These are phyloP conservation scores for Talaromyces sp. DNA, from an alignment of 2,329 filamentous ascomycete genomes.

Conservation along the genomic window DNA sequence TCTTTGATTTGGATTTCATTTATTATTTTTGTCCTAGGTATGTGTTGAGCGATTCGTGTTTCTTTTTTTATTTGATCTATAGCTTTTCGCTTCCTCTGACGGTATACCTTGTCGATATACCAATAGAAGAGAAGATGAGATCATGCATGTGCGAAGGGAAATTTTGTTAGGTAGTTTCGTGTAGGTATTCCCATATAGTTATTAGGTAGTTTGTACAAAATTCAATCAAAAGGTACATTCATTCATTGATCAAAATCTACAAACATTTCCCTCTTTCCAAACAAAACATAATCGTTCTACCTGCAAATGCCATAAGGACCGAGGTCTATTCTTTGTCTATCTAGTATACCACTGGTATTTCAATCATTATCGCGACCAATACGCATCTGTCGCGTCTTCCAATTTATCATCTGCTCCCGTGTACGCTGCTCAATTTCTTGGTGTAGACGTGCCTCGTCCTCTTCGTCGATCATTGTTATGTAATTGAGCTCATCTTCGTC, in stretches of 20 bases:
- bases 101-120: not conserved
- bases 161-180: not conserved
- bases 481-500: slow-evolving; percentile 3
- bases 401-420: slow-evolving; percentile 24
- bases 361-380: not conserved
- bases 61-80: not conserved
- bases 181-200: not conserved
- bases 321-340: not conserved
- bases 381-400: slow-evolving; percentile 16
- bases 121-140: not conserved
- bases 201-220: not conserved
- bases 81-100: not conserved
- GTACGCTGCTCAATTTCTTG: slow-evolving; percentile 28
- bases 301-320: no score
- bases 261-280: no score
- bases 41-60: slow-evolving; percentile 1
- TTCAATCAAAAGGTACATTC: not conserved
- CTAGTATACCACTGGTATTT: not conserved
- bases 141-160: not conserved
- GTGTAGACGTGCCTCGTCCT: slow-evolving; percentile 24
- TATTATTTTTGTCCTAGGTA: not conserved
- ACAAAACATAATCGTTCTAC: no score
- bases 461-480: slow-evolving; percentile 17
- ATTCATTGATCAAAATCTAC: not conserved
- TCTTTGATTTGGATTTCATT: slow-evolving; percentile 2